Evolutionary conservation across 108 stramenopile species (phyloP), one percentile per base, ranked within the genome.

Genomic region (Conticribra weissflogii): DNA sequence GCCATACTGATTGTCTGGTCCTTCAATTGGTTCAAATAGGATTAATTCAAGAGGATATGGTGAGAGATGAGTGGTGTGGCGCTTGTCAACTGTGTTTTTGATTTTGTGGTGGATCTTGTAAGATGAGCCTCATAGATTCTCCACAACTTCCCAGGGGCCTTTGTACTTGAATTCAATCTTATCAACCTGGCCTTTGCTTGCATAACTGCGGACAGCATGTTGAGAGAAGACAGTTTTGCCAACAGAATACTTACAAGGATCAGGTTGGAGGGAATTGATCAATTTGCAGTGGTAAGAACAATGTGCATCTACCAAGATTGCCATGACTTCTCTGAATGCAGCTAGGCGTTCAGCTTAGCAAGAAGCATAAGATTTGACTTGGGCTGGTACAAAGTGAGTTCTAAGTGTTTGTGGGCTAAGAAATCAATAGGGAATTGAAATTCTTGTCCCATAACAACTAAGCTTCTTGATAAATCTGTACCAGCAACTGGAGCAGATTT

Each of bases 191-290:
- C 55, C 68, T 1, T 16, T 22, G 19, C n/a, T 27, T 3, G 41
- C 29, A 19, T 57, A 17, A 14, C 56, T 58, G 24, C 19, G 3
- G 0, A 54, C 53, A 1, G 68, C 68, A n/a, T 45, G 55, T 3
- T 28, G 68, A 3, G 68, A 52, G 44, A 67, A 67, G 45, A 67
- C 66, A 36, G 55, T 67, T 32, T 67, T 21, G 0, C 66, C 66
- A 3, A 68, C 18, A 2, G 34, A 18, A 28, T 58, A 68, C 1
- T 49, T 16, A 17, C 55, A 25, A 24, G 57, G 68, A 19, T 57
- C 28, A 9, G 68, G 57, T 14, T 46, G 44, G 1, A 12, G 3
- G 3, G 45, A 17, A 27, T 68, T 68, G 3, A 68, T 25, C 0
- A 55, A 27, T 34, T 68, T n/a, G 1, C 68, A n/a, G 30, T 68